phyloP scores from a whole-genome alignment of 2,329 filamentous ascomycete species.

The Fusarium illudens region DNA sequence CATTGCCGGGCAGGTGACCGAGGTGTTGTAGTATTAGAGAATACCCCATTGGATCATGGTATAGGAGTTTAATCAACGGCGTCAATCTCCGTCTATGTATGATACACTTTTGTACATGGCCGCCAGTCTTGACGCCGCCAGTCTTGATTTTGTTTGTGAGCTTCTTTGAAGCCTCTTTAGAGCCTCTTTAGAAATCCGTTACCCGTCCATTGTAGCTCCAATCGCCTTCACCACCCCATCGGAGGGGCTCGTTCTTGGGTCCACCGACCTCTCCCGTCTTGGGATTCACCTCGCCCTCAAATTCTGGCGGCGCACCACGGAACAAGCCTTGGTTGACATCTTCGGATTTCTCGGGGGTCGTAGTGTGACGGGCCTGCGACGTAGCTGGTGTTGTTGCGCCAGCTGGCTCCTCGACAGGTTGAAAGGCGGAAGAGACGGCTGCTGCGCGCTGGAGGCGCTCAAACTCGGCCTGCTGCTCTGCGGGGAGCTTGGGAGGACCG shows the following conservation, averaged over 20 bases:
- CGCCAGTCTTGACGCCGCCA: background rate
- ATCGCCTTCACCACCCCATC: constrained; percentile 79
- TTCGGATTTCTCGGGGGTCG: constrained; percentile 43
- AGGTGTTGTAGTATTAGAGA: constrained; percentile 40
- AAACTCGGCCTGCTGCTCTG: constrained; percentile 89
- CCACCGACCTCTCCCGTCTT: constrained; percentile 95
- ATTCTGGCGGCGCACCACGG: constrained; percentile 85
- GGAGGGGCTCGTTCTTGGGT: constrained; percentile 94
- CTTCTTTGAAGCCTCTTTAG: too few relatives aligned
- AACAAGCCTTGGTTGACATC: constrained; percentile 69
- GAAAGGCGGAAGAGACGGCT: constrained; percentile 55
- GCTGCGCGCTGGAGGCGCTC: constrained; percentile 80
- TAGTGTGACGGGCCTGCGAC: constrained; percentile 29
- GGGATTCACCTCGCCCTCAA: constrained; percentile 90
- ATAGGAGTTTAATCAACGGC: constrained; percentile 30
- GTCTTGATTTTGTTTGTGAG: background rate
- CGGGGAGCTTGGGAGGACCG: constrained; percentile 84
- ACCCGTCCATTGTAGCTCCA: constrained; percentile 97
- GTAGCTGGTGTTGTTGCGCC: constrained; percentile 39
- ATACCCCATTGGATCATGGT: constrained; percentile 40
- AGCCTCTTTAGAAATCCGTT: constrained; percentile 77
- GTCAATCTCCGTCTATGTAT: constrained; percentile 18
- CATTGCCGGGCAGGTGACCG: constrained; percentile 30
- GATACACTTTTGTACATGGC: constrained; percentile 31
- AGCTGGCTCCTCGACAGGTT: constrained; percentile 40